A percentile compares a stretch with the other conserved stretches of the same genome.
These are phyloP conservation scores for Vaccinium darrowii DNA, from an alignment of 148 eudicot genomes.

Conservation along the genomic window DNA sequence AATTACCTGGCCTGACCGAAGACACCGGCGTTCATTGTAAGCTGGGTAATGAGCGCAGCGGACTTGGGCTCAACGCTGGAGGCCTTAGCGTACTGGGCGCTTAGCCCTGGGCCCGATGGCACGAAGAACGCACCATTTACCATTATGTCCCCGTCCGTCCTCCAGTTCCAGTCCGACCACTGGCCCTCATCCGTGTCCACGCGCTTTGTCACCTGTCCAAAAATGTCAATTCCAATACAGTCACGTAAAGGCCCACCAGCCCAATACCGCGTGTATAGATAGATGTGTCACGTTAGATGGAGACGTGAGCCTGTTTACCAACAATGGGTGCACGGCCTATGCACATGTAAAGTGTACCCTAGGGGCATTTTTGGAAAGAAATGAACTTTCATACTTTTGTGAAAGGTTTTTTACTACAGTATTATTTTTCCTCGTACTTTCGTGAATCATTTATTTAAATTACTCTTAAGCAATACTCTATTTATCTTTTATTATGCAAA, in stretches of 20 bases:
- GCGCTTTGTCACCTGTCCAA: conserved; percentile 54
- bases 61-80: conserved; percentile 62
- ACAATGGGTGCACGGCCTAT: not conserved
- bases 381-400: not conserved
- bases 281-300: not conserved
- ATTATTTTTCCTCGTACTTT: not conserved
- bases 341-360: not conserved
- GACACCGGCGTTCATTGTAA: conserved; percentile 70
- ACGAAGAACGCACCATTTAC: conserved; percentile 65
- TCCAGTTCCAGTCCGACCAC: conserved; percentile 67
- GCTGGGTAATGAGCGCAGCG: conserved; percentile 47
- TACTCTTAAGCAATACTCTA: too few relatives aligned
- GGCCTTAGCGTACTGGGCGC: conserved; percentile 63
- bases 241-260: not conserved
- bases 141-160: conserved; percentile 61
- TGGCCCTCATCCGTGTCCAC: conserved; percentile 53
- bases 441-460: not conserved
- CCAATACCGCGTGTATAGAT: not conserved
- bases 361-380: not conserved
- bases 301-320: not conserved
- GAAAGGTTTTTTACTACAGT: too few relatives aligned
- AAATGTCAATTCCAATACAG: not conserved
- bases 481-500: not conserved
- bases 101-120: conserved; percentile 54
- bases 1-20: conserved; percentile 60